Conservation (phyloP, 495 filamentous ascomycete genomes). For the Penicillium cinerascens region DNA sequence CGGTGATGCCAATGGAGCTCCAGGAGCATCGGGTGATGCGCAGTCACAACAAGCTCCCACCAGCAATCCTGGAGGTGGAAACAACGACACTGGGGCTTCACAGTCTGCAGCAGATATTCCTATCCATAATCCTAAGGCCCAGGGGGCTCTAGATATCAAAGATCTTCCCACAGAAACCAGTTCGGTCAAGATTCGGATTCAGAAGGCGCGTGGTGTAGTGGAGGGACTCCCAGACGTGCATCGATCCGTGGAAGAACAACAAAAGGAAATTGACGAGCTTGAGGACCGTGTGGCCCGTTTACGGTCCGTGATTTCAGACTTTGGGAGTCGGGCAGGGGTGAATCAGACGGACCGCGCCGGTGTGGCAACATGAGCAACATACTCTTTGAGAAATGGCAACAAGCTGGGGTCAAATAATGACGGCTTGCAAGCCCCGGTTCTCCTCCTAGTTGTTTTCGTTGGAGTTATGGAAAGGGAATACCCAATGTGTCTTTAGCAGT, state of each 20-base stretch:
- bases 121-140: constrained; percentile 28
- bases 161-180: constrained; percentile 72
- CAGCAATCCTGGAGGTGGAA: constrained; percentile 12
- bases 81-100: constrained; percentile 19
- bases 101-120: constrained; percentile 25
- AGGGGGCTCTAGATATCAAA: constrained; percentile 63
- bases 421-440: not conserved
- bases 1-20: constrained; percentile 22
- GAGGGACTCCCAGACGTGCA: constrained; percentile 69
- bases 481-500: constrained; percentile 16
- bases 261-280: constrained; percentile 72
- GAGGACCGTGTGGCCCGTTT: constrained; percentile 62
- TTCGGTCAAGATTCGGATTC: constrained; percentile 72
- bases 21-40: constrained; percentile 19
- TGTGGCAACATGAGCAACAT: constrained; percentile 3
- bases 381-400: not conserved
- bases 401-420: not conserved
- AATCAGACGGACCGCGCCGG: not conserved
- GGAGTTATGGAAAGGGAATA: constrained; percentile 23
- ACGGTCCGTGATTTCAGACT: constrained; percentile 49
- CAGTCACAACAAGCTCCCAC: constrained; percentile 28
- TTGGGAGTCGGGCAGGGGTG: constrained; percentile 34
- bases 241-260: constrained; percentile 71
- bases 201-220: constrained; percentile 68
- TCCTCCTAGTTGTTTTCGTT: constrained; percentile 1